Percentiles rank a stretch among this genome's conserved stretches.
Evolutionary conservation across 805 yeast genomes (phyloP).

Genomic region (Kuraishia molischiana): DNA sequence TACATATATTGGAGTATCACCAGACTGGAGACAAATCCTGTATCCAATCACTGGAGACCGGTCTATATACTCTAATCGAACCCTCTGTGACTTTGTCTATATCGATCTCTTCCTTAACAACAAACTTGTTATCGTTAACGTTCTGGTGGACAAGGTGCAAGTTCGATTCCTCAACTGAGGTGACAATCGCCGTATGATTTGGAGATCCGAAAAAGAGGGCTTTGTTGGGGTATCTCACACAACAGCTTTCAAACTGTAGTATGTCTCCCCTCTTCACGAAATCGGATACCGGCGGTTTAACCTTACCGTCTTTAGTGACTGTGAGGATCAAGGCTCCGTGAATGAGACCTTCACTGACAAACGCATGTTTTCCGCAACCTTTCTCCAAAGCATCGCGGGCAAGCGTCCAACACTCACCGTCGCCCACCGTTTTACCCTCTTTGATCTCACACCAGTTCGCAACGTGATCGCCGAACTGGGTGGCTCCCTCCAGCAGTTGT

Average conservation of each 20-base stretch:
- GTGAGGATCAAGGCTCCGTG: conserved; percentile 33
- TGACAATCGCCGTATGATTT: conserved; percentile 37
- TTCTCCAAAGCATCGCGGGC: conserved; percentile 43
- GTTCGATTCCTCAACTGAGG: conserved; percentile 14
- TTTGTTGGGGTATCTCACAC: conserved; percentile 24
- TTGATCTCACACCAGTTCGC: conserved; percentile 45
- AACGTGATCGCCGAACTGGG: conserved; percentile 38
- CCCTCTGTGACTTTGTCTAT: conserved; percentile 31
- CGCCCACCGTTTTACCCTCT: conserved; percentile 36
- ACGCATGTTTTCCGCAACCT: conserved; percentile 51
- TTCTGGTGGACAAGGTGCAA: conserved; percentile 39
- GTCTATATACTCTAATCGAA: conserved; percentile 33
- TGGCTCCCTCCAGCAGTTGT: conserved; percentile 22
- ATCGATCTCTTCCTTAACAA: conserved; percentile 26
- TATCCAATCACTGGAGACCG: conserved; percentile 37
- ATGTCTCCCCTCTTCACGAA: conserved; percentile 45
- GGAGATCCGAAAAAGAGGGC: conserved; percentile 38
- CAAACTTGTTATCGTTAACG: conserved; percentile 30
- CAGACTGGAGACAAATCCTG: conserved; percentile 16
- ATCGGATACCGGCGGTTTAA: conserved; percentile 22
- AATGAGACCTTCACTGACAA: conserved; percentile 33
- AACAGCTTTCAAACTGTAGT: conserved; percentile 34
- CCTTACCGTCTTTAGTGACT: conserved; percentile 8
- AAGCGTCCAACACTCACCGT: conserved; percentile 56
- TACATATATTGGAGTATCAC: too few relatives aligned